Evolutionary conservation across 2,329 filamentous ascomycete genomes (phyloP).

Genomic region (Monosporascus sp.): DNA sequence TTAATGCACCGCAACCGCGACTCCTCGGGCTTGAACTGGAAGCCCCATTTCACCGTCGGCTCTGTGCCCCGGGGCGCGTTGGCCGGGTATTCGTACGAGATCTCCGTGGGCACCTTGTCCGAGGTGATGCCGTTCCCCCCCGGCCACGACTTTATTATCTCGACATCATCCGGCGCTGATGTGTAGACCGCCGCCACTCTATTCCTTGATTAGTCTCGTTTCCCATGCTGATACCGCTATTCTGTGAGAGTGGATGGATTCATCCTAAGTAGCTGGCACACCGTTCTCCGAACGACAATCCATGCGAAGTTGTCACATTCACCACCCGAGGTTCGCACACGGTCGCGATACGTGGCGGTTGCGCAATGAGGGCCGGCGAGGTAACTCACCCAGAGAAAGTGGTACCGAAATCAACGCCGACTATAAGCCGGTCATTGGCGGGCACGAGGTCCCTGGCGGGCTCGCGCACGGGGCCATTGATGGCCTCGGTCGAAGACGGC

Average conservation of each 20-base stretch:
- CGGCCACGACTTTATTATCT: constrained; percentile 82
- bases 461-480: constrained; percentile 57
- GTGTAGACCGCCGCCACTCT: constrained; percentile 71
- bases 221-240: neutral
- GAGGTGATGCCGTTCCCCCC: constrained; percentile 83
- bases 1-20: constrained; percentile 76
- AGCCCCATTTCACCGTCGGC: constrained; percentile 68
- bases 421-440: constrained; percentile 61
- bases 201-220: constrained; percentile 10
- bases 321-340: too few relatives aligned
- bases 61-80: constrained; percentile 33
- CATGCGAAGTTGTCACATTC: too few relatives aligned
- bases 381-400: constrained; percentile 68
- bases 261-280: too few relatives aligned
- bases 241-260: too few relatives aligned
- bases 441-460: constrained; percentile 47
- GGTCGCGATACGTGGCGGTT: neutral
- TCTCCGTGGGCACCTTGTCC: constrained; percentile 80
- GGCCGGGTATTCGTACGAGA: constrained; percentile 53
- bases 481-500: constrained; percentile 55
- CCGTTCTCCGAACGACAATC: too few relatives aligned
- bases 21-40: constrained; percentile 76
- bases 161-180: constrained; percentile 71
- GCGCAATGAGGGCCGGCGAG: neutral
- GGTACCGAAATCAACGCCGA: constrained; percentile 81